phyloP scores from a whole-genome alignment of 768 basidiomycete genomes.

The Mycena capillaripes region DNA sequence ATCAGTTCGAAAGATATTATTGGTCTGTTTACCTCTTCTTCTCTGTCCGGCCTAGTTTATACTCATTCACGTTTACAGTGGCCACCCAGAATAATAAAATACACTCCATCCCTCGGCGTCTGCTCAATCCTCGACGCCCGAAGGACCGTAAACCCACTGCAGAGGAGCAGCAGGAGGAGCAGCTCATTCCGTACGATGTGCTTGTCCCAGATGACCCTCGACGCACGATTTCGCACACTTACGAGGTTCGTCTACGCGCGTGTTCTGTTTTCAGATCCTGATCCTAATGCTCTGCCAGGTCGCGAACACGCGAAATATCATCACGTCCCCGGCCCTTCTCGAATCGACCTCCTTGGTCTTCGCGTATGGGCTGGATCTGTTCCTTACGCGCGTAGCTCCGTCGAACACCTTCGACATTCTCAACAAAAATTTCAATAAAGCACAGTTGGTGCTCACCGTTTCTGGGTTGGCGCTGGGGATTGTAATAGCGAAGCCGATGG shows the following conservation, averaged over 20 bases:
- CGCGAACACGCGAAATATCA: conserved; percentile 73
- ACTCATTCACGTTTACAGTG: conserved; percentile 59
- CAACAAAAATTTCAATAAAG: conserved; percentile 93
- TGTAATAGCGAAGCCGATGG: conserved; percentile 86
- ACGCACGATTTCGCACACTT: conserved; percentile 64
- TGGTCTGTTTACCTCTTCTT: conserved; percentile 60
- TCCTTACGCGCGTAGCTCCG: conserved; percentile 87
- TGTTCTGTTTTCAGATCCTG: not conserved
- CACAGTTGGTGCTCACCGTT: conserved; percentile 89
- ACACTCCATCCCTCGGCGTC: conserved; percentile 76
- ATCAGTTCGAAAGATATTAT: conserved; percentile 90
- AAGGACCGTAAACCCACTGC: conserved; percentile 77
- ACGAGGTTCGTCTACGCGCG: conserved; percentile 49
- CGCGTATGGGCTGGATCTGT: conserved; percentile 90
- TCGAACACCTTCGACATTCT: conserved; percentile 95
- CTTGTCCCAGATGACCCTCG: conserved; percentile 79
- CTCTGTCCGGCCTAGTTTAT: not conserved
- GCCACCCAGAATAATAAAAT: conserved; percentile 83
- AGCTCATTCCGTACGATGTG: conserved; percentile 88
- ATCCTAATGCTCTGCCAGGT: conserved; percentile 62
- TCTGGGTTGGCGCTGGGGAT: conserved; percentile 81
- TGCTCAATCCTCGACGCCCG: conserved; percentile 89
- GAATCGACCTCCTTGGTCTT: conserved; percentile 95
- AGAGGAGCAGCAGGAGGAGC: conserved; percentile 84
- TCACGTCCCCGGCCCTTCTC: conserved; percentile 86